phyloP scores from a whole-genome alignment of 2,329 filamentous ascomycete species.

The Exophiala bonariae region DNA sequence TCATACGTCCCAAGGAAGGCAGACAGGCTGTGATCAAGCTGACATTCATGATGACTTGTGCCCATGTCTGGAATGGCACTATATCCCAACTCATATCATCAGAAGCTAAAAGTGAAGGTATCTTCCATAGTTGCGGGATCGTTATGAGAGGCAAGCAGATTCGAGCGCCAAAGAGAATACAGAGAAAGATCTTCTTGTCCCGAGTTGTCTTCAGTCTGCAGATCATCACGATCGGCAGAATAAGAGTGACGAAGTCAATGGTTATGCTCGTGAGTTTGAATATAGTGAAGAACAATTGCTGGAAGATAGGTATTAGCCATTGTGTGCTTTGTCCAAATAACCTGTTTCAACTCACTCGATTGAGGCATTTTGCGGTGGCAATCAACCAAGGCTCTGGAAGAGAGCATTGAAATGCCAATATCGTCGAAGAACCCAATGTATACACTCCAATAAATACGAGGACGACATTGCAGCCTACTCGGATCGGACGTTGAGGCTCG shows the following conservation, averaged over 20 bases:
- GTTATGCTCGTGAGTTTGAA: slow-evolving; percentile 11
- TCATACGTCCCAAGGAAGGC: slow-evolving; percentile 17
- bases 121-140: slow-evolving; percentile 8
- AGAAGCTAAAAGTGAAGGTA: slow-evolving; percentile 10
- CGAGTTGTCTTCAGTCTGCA: slow-evolving; percentile 15
- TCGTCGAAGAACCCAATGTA: slow-evolving; percentile 5
- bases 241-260: slow-evolving; percentile 12
- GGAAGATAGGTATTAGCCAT: neutral
- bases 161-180: slow-evolving; percentile 16
- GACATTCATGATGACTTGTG: slow-evolving; percentile 22
- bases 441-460: slow-evolving; percentile 13
- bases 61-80: slow-evolving; percentile 20
- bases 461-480: slow-evolving; percentile 14
- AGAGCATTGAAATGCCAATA: slow-evolving; percentile 17
- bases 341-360: slow-evolving; percentile 11
- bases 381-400: slow-evolving; percentile 18
- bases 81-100: slow-evolving; percentile 21
- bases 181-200: slow-evolving; percentile 16
- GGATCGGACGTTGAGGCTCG: slow-evolving; percentile 14
- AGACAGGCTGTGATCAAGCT: slow-evolving; percentile 22
- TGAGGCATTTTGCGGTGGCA: slow-evolving; percentile 8
- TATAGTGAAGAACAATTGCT: slow-evolving; percentile 11
- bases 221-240: slow-evolving; percentile 18
- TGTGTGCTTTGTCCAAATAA: neutral
- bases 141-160: slow-evolving; percentile 13